phyloP scores from a whole-genome alignment of 1,284 basidiomycete genomes.

The Moesziomyces globuligerus region DNA sequence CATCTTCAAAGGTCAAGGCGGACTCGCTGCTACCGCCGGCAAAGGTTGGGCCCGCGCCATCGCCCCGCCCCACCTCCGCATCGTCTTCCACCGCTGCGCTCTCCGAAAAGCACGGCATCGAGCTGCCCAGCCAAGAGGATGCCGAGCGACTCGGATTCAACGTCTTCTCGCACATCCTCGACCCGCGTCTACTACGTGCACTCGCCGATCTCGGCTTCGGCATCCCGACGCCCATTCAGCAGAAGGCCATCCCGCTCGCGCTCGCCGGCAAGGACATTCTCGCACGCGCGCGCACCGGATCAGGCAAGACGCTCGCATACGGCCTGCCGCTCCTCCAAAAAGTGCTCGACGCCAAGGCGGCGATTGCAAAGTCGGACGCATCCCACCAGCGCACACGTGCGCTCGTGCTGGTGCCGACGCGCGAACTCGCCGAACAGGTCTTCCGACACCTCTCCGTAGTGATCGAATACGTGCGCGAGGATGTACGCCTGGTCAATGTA shows the following conservation, averaged over 20 bases:
- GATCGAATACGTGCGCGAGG: constrained; percentile 77
- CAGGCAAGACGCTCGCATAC: constrained; percentile 97
- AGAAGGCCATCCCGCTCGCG: constrained; percentile 80
- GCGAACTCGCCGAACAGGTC: constrained; percentile 92
- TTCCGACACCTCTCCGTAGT: constrained; percentile 77
- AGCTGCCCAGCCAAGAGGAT: constrained; percentile 38
- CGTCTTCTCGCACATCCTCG: constrained; percentile 76
- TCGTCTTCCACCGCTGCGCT: constrained; percentile 8
- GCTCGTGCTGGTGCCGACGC: constrained; percentile 90
- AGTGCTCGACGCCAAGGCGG: constrained; percentile 80
- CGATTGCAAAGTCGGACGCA: constrained; percentile 66
- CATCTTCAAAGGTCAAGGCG: constrained; percentile 41
- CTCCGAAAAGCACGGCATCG: constrained; percentile 32
- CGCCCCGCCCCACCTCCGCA: constrained; percentile 5
- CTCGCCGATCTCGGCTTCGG: constrained; percentile 83
- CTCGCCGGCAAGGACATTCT: constrained; percentile 92
- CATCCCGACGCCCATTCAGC: constrained; percentile 83
- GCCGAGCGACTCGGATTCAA: constrained; percentile 48
- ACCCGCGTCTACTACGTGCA: constrained; percentile 77
- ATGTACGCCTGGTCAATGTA: constrained; percentile 81
- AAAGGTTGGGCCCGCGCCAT: background rate
- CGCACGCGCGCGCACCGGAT: constrained; percentile 91
- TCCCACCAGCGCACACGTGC: constrained; percentile 76
- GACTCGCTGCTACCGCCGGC: constrained; percentile 35
- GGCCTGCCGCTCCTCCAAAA: constrained; percentile 90